A percentile compares a stretch with the other conserved stretches of the same genome.
These are phyloP conservation scores for Cucurbita maxima DNA, from an alignment of 306 rosid genomes.

Conservation along the genomic window DNA sequence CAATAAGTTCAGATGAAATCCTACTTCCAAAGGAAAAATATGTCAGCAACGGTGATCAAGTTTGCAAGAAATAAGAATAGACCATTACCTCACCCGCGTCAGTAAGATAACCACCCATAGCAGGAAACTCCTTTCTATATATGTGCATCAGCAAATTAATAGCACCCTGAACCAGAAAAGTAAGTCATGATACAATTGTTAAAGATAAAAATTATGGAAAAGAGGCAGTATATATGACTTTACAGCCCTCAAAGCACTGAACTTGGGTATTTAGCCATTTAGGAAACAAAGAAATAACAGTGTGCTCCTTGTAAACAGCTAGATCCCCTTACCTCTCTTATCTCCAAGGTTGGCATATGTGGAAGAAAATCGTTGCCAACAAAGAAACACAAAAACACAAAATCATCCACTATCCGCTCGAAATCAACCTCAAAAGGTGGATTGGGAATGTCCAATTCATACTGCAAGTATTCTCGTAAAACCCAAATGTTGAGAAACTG, in stretches of 20 bases:
- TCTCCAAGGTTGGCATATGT: constrained; percentile 75
- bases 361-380: constrained; percentile 76
- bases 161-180: constrained; percentile 65
- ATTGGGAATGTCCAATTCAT: constrained; percentile 46
- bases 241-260: not conserved
- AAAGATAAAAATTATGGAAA: not conserved
- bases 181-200: not conserved
- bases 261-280: constrained; percentile 4
- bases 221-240: not conserved
- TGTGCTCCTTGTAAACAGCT: not conserved
- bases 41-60: not conserved
- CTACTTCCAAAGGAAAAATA: not conserved
- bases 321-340: constrained; percentile 38
- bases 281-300: constrained; percentile 8
- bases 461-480: constrained; percentile 61
- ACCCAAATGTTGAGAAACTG: constrained; percentile 70
- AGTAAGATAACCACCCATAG: constrained; percentile 97
- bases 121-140: constrained; percentile 71
- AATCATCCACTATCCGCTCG: constrained; percentile 60
- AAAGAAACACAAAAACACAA: constrained; percentile 58
- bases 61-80: not conserved
- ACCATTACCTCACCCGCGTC: constrained; percentile 88
- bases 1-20: not conserved
- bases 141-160: constrained; percentile 83
- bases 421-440: constrained; percentile 54